Evolutionary conservation across 164 flowering plant genomes (phyloP).

Genomic region (Liquidambar formosana): DNA sequence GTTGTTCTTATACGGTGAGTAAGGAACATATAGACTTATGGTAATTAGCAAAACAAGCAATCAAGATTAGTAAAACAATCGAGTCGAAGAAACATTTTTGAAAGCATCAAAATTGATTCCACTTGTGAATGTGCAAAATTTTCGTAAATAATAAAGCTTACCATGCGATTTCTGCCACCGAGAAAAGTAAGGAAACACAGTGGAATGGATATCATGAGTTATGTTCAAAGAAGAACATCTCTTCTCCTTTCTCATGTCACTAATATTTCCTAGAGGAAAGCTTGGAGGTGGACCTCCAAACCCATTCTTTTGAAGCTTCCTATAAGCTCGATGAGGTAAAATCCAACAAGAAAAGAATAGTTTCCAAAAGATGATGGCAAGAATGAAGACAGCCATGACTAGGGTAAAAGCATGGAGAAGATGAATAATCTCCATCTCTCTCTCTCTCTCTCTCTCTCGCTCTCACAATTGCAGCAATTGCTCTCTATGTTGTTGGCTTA

Average conservation of each 20-base stretch:
- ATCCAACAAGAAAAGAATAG: conserved; percentile 39
- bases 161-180: conserved; percentile 65
- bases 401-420: conserved; percentile 10
- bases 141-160: conserved; percentile 13
- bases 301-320: conserved; percentile 48
- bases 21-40: too few relatives aligned
- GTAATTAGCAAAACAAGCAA: too few relatives aligned
- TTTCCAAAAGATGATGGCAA: conserved; percentile 18
- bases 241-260: conserved; percentile 45
- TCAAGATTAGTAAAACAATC: too few relatives aligned
- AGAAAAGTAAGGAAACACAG: conserved; percentile 66
- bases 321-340: conserved; percentile 35
- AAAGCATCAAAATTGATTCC: too few relatives aligned
- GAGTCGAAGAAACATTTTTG: too few relatives aligned
- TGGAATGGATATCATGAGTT: conserved; percentile 64
- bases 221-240: background rate
- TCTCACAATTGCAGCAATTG: too few relatives aligned
- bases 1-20: too few relatives aligned
- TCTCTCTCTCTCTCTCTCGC: too few relatives aligned
- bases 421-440: conserved; percentile 24
- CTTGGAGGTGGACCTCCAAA: conserved; percentile 68
- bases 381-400: conserved; percentile 17
- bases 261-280: conserved; percentile 72
- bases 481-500: too few relatives aligned
- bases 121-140: too few relatives aligned